Evolutionary conservation across 768 basidiomycete species (phyloP), one percentile per base, ranked within the genome.

Genomic region (Panus rudis): DNA sequence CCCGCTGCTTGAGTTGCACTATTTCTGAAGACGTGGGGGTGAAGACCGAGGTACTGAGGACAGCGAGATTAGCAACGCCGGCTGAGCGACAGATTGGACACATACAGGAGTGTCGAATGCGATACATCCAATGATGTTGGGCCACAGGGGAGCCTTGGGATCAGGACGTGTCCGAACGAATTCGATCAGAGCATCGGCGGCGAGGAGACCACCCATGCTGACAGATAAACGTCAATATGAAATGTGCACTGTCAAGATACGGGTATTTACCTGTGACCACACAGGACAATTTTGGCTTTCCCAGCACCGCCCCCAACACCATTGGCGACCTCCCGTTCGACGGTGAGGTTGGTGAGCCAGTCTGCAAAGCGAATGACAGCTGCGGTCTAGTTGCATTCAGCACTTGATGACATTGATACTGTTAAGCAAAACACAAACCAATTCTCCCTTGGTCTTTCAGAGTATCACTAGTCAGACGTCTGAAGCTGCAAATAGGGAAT

Each of bases 151-250:
- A 3, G 79, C 78, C 10, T 63, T 57, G 39, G 65, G 65, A 50
- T 88, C 81, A 4, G 84, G 79, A 17, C 84, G 71, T 23, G 81
- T 70, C 13, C 75, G 70, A 26, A 77, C 65, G 45, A 96, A 85
- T 55, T 81, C 84, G 21, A 83, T 62, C 23, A 92, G 63, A 4
- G 86, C 77, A 54, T 97, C 93, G 2, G 92, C 89, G 21, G 84
- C 84, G 2, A 97, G 72, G 17, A 96, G 65, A 2, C 92, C 92
- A 17, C 92, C 92, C 92, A 96, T 96, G 57, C 92, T 93, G 53
- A 13, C 33, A 23, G 4, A 8, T 20, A 8, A 13, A 38, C 19
- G 17, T 20, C 34, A 27, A 46, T 38, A 41, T 20, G n/a, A n/a
- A n/a, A n/a, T n/a, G n/a, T 31, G 23, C 30, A 14, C 16, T 8